These are phyloP conservation scores for Ecytonucleospora hepatopenaei DNA, from an alignment of 371 early-diverging fungal genomes.

Conservation along the genomic window DNA sequence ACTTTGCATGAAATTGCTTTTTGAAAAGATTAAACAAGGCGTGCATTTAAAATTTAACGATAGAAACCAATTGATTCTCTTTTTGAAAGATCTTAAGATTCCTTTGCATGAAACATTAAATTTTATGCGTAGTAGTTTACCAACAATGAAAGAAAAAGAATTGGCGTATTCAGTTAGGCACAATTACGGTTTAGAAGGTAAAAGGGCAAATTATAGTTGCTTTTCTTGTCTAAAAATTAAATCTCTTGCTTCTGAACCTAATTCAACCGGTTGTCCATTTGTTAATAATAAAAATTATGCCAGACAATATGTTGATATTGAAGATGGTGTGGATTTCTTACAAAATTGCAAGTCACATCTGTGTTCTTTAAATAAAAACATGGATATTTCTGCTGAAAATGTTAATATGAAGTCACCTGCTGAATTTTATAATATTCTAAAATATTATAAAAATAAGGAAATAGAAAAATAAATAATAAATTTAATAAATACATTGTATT, in stretches of 20 bases:
- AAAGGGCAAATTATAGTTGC: conserved; percentile 72
- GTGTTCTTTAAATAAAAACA: background rate
- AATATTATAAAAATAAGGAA: background rate
- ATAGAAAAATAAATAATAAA: background rate
- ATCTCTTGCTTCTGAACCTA: conserved; percentile 57
- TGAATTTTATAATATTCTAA: conserved; percentile 17
- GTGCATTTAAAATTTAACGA: conserved; percentile 56
- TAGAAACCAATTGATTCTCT: conserved; percentile 45
- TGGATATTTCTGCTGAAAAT: background rate
- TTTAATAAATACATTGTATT: background rate
- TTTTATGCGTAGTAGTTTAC: conserved; percentile 51
- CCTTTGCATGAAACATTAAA: conserved; percentile 42
- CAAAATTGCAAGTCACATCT: conserved; percentile 2
- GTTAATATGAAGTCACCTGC: conserved; percentile 8
- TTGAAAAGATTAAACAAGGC: conserved; percentile 31
- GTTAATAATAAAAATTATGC: conserved; percentile 26
- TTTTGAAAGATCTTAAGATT: conserved; percentile 53
- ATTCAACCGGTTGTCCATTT: conserved; percentile 35
- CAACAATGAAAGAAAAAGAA: conserved; percentile 72
- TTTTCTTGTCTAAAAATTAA: conserved; percentile 81
- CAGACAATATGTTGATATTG: conserved; percentile 7
- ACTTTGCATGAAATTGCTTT: conserved; percentile 44
- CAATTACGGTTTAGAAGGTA: conserved; percentile 91
- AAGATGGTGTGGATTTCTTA: conserved; percentile 4
- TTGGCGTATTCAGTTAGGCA: conserved; percentile 88